Evolutionary conservation across 2,329 filamentous ascomycete genomes (phyloP).

Genomic region (Pestalotiopsis sp.): DNA sequence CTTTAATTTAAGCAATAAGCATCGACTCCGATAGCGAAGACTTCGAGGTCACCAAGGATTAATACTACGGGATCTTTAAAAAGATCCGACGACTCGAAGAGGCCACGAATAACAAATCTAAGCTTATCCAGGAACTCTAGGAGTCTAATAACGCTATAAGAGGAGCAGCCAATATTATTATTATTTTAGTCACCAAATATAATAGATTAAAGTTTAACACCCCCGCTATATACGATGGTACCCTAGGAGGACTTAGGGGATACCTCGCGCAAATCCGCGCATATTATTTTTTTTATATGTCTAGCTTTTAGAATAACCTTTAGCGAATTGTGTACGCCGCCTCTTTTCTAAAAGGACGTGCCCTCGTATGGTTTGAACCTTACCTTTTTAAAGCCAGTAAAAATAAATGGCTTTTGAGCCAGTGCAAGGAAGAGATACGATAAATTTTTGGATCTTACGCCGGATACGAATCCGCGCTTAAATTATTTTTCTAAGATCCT

Average conservation of each 20-base stretch:
- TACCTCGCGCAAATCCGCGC: not conserved
- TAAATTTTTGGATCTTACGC: too few species aligned
- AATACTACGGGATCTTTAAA: not conserved
- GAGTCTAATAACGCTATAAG: not conserved
- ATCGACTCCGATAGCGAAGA: not conserved
- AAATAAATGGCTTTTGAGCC: too few species aligned
- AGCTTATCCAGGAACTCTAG: not conserved
- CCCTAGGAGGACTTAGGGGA: not conserved
- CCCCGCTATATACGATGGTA: not conserved
- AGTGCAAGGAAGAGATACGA: too few species aligned
- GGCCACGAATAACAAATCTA: not conserved
- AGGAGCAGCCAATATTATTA: not conserved
- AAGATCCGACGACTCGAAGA: not conserved
- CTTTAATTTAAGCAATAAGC: not conserved
- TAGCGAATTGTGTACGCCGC: not conserved
- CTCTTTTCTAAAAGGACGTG: not conserved
- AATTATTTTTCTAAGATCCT: too few species aligned
- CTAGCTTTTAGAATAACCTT: not conserved
- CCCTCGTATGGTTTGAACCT: too few species aligned
- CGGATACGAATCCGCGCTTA: too few species aligned
- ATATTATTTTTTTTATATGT: too few species aligned
- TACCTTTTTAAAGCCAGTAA: too few species aligned
- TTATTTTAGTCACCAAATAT: not conserved
- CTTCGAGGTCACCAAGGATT: too few species aligned
- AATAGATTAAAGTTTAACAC: not conserved